phyloP scores from a whole-genome alignment of 495 filamentous ascomycete species.

The Diplogelasinospora grovesii region DNA sequence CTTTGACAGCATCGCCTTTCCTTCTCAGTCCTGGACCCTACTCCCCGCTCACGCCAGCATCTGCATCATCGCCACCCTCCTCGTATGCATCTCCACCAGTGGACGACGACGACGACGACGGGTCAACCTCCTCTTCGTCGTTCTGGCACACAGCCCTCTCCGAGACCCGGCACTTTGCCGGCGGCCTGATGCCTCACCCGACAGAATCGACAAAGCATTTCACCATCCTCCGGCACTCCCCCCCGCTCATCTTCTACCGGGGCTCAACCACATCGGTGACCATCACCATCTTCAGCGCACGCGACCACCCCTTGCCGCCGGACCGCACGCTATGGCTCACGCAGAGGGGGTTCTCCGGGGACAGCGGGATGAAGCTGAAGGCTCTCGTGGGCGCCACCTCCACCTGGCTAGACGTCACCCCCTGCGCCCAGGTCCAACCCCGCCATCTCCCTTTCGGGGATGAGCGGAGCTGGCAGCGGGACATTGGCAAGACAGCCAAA shows the following conservation, averaged over 20 bases:
- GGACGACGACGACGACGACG: conserved; percentile 1
- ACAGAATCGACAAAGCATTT: conserved; percentile 59
- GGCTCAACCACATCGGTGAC: conserved; percentile 55
- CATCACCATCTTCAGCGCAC: conserved; percentile 50
- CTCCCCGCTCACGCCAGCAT: not conserved
- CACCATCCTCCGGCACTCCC: conserved; percentile 60
- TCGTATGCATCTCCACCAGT: not conserved
- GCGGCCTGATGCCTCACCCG: conserved; percentile 55
- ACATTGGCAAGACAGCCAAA: conserved; percentile 53
- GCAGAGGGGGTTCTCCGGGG: conserved; percentile 59
- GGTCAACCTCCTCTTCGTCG: too few species aligned
- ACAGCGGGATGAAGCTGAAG: conserved; percentile 61
- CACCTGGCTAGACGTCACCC: conserved; percentile 61
- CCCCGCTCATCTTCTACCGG: conserved; percentile 56
- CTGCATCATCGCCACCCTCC: not conserved
- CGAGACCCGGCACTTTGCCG: conserved; percentile 56
- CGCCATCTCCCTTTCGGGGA: conserved; percentile 42
- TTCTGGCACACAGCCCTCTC: conserved; percentile 43
- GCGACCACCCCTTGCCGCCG: conserved; percentile 46
- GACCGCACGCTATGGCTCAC: conserved; percentile 61
- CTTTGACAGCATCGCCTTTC: too few species aligned
- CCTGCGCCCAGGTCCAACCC: conserved; percentile 36
- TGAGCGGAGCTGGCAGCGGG: conserved; percentile 61
- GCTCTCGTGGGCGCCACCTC: conserved; percentile 48
- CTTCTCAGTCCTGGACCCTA: too few species aligned